These are phyloP conservation scores for Sporothrix curviconia DNA, from an alignment of 2,329 filamentous ascomycete genomes.

Conservation along the genomic window DNA sequence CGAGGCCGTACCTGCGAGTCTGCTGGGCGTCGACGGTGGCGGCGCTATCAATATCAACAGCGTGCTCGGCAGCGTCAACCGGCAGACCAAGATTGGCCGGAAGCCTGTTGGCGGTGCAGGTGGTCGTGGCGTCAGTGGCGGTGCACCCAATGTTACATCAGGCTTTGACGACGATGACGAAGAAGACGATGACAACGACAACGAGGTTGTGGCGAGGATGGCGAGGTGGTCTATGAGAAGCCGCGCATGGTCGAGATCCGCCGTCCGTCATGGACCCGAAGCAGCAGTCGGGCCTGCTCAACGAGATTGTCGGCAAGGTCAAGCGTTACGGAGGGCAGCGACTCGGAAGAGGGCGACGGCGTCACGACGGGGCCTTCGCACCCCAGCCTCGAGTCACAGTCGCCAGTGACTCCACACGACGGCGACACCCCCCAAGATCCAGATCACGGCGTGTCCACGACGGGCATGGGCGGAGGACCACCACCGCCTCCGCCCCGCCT, in stretches of 20 bases:
- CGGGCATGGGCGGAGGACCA: slow-evolving; percentile 24
- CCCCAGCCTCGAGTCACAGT: slow-evolving; percentile 64
- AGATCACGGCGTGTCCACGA: slow-evolving; percentile 40
- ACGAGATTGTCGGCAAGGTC: slow-evolving; percentile 69
- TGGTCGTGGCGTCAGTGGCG: not conserved
- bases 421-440: slow-evolving; percentile 52
- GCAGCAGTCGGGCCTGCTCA: slow-evolving; percentile 59
- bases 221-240: slow-evolving; percentile 64
- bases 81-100: slow-evolving; percentile 50
- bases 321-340: slow-evolving; percentile 66
- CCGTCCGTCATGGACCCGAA: slow-evolving; percentile 60
- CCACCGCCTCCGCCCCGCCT: slow-evolving; percentile 47
- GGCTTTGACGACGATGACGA: slow-evolving; percentile 23
- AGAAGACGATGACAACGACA: slow-evolving; percentile 45
- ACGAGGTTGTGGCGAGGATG: slow-evolving; percentile 23
- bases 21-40: slow-evolving; percentile 45
- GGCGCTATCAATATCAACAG: slow-evolving; percentile 50
- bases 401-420: slow-evolving; percentile 61
- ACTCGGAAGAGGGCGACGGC: slow-evolving; percentile 61
- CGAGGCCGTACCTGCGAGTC: slow-evolving; percentile 35
- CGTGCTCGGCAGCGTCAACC: slow-evolving; percentile 65
- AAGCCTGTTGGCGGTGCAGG: slow-evolving; percentile 40
- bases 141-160: not conserved
- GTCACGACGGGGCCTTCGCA: slow-evolving; percentile 69
- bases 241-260: slow-evolving; percentile 73